Base-by-base conservation (phyloP, 345 rosid species). In the Alliaria petiolata region DNA sequence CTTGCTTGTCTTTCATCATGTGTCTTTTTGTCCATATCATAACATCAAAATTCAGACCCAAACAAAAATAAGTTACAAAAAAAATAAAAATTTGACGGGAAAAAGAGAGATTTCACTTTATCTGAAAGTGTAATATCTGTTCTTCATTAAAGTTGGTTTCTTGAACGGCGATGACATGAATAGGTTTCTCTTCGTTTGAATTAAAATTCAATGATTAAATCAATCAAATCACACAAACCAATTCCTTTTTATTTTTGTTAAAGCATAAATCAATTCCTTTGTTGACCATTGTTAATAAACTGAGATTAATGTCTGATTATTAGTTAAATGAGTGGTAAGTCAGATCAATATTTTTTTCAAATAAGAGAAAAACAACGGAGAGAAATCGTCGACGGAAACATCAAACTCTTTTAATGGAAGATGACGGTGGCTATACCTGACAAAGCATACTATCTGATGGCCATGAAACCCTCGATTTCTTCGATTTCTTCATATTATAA, bases 401-500 rank as follows among this genome's bases (percentile, higher is more conserved):
- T 38, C 36, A 0, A 26, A 42, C 16, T 51, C 10, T 28, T 26
- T 16, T 7, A 14, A 26, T 26, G 35, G 54, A 46, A 20, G 46
- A 46, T 44, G 35, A 43, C 39, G 50, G 57, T 25, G 39, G 71
- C 52, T 69, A 71, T 83, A 88, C 87, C 89, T 84, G 91, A 81
- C 80, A 78, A 76, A 84, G 84, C 74, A 74, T 75, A 78, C 30
- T 75, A 51, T 69, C 87, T 6, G 84, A 65, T 36, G 86, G 81
- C 91, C 89, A 83, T 17, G 90, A 75, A 20, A 84, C 90, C 53
- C 81, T 72, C 77, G 67, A 55, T 66, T 72, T 85, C 83, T 79
- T 83, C 87, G 67, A 55, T 66, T 72, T 85, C 83, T 79, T 83
- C 87, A 74, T 79, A 15, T 15, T 57, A 36, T 50, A 22, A 31